phyloP scores from a whole-genome alignment of 208 protist genomes.

The Angomonas deanei region DNA sequence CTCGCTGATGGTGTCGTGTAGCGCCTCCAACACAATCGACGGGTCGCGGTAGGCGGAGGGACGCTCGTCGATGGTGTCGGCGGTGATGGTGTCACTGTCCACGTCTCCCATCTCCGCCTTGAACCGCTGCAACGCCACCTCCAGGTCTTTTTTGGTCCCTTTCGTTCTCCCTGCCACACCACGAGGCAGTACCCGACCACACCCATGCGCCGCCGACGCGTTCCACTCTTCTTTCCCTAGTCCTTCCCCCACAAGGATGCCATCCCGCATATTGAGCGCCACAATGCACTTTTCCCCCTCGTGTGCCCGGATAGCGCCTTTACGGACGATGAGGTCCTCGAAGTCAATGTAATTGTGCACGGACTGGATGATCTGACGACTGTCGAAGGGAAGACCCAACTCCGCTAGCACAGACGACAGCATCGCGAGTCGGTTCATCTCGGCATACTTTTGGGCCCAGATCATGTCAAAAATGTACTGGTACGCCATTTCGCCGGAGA shows the following conservation, averaged over 20 bases:
- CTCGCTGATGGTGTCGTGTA: background rate
- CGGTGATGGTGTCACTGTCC: background rate
- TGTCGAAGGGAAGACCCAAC: background rate
- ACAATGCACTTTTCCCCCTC: background rate
- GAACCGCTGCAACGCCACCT: background rate
- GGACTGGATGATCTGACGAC: background rate
- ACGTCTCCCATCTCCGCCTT: background rate
- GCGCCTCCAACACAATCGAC: background rate
- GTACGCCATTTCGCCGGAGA: background rate
- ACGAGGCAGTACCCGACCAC: background rate
- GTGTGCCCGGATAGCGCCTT: background rate
- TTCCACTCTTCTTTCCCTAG: slow-evolving; percentile 4
- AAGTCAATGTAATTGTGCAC: slow-evolving; percentile 12
- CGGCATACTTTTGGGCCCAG: slow-evolving; percentile 7
- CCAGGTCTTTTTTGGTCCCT: background rate
- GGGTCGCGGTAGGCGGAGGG: slow-evolving; percentile 5
- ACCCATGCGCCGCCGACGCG: slow-evolving; percentile 4
- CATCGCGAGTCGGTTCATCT: slow-evolving; percentile 4
- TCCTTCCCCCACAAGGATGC: background rate
- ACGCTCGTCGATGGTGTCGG: slow-evolving; percentile 6
- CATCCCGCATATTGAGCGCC: slow-evolving; percentile 6
- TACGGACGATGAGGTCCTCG: slow-evolving; percentile 1
- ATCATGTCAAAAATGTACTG: slow-evolving; percentile 10
- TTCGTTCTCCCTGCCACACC: background rate
- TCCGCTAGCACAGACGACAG: background rate